Percentiles rank a stretch among this genome's conserved stretches.
These are phyloP conservation scores for Paramecium pentaurelia DNA, from an alignment of 73 alveolate species.

Conservation along the genomic window DNA sequence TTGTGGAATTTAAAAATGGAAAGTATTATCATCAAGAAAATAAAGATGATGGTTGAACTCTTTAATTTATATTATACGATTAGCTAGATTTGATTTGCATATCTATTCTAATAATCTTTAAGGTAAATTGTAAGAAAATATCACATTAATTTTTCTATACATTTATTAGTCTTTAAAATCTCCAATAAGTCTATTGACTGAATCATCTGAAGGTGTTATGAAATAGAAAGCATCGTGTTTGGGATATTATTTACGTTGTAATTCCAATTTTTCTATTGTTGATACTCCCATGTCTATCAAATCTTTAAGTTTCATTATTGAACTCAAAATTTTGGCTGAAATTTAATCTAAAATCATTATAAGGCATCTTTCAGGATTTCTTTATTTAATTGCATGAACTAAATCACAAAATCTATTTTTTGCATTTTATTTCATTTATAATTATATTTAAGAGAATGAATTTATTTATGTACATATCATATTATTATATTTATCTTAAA, in stretches of 20 bases:
- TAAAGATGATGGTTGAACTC: background rate
- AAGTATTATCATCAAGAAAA: background rate
- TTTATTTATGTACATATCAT: no score
- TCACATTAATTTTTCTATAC: slow-evolving; percentile 16
- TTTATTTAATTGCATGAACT: background rate
- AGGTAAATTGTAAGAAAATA: background rate
- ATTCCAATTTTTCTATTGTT: slow-evolving; percentile 19
- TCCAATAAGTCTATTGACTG: background rate
- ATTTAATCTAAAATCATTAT: slow-evolving; percentile 11
- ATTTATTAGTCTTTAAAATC: background rate
- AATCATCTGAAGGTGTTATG: background rate
- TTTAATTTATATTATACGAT: background rate
- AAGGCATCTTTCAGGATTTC: slow-evolving; percentile 23
- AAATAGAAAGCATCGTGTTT: slow-evolving; percentile 20
- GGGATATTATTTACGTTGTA: background rate
- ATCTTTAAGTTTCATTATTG: background rate
- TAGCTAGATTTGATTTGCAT: background rate
- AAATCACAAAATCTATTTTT: slow-evolving; percentile 19
- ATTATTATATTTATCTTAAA: no score
- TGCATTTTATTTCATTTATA: background rate
- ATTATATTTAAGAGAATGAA: no score
- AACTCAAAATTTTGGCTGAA: background rate
- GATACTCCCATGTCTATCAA: slow-evolving; percentile 31
- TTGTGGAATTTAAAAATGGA: background rate
- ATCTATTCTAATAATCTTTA: background rate